Conservation (phyloP, 768 basidiomycete genomes). For the Lanmaoa rubissima region DNA sequence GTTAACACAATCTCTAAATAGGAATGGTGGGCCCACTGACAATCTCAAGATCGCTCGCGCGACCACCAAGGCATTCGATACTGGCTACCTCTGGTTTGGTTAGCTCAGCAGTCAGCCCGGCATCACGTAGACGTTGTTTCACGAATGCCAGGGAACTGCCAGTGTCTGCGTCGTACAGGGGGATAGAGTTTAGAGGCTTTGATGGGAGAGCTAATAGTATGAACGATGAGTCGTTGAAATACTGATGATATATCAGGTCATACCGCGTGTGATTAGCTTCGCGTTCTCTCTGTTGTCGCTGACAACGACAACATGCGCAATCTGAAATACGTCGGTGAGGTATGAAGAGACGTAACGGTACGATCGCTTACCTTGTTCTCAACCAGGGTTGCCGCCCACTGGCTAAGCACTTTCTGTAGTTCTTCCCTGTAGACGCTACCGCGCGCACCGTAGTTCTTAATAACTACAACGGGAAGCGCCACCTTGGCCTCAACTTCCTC, state of each 20-base stretch:
- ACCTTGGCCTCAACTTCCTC: slow-evolving; percentile 53
- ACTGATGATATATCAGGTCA: neutral
- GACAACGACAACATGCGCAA: slow-evolving; percentile 89
- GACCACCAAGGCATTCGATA: slow-evolving; percentile 81
- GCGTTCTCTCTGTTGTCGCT: slow-evolving; percentile 88
- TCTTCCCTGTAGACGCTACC: slow-evolving; percentile 61
- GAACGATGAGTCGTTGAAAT: neutral
- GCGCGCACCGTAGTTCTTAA: slow-evolving; percentile 73
- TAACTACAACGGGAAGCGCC: slow-evolving; percentile 80
- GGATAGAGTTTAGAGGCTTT: slow-evolving; percentile 76
- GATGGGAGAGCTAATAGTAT: slow-evolving; percentile 66
- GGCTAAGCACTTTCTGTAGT: slow-evolving; percentile 67
- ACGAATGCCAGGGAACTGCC: slow-evolving; percentile 79
- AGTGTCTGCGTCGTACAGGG: slow-evolving; percentile 83
- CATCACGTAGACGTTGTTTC: slow-evolving; percentile 68
- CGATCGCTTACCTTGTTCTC: slow-evolving; percentile 64
- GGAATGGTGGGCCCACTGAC: slow-evolving; percentile 41
- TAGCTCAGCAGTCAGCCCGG: slow-evolving; percentile 51
- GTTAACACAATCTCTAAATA: neutral
- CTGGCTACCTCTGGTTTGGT: slow-evolving; percentile 52
- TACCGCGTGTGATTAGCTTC: slow-evolving; percentile 82
- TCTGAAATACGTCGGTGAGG: slow-evolving; percentile 39
- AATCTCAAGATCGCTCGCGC: slow-evolving; percentile 85
- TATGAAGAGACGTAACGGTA: neutral
- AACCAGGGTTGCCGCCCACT: slow-evolving; percentile 81